A percentile compares a stretch with the other conserved stretches of the same genome.
Evolutionary conservation across 2,329 filamentous ascomycete genomes (phyloP).

Genomic region (Neofusicoccum ribis): DNA sequence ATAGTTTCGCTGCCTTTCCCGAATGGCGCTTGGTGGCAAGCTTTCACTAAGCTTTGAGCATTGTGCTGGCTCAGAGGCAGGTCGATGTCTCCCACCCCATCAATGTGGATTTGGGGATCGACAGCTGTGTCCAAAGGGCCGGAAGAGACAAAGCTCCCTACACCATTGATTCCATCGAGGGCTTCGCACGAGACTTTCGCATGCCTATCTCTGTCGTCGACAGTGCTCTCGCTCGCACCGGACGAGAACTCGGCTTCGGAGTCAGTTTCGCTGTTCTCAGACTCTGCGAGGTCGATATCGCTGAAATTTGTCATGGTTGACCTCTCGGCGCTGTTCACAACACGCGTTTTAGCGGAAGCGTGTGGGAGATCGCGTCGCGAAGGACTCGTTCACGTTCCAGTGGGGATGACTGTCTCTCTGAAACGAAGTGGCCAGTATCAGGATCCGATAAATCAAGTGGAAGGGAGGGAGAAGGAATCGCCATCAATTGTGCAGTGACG

Average conservation of each 20-base stretch:
- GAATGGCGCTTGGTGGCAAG: conserved; percentile 30
- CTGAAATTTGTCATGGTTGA: too few species aligned
- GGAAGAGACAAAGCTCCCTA: background rate
- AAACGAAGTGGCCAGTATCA: too few species aligned
- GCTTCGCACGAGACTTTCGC: background rate
- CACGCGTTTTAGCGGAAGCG: too few species aligned
- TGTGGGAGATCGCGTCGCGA: too few species aligned
- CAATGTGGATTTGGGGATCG: background rate
- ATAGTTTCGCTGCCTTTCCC: conserved; percentile 33
- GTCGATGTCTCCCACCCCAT: background rate
- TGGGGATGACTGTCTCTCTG: too few species aligned
- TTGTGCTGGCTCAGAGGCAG: background rate
- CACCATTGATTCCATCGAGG: background rate
- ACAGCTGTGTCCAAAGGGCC: background rate
- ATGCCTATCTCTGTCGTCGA: background rate
- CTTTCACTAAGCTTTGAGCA: conserved; percentile 23
- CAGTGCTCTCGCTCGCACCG: background rate
- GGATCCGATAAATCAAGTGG: too few species aligned
- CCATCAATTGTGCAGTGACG: too few species aligned
- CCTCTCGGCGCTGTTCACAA: too few species aligned
- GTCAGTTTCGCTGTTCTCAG: too few species aligned
- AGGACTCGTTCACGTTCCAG: too few species aligned
- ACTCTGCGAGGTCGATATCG: too few species aligned
- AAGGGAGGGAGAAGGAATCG: too few species aligned
- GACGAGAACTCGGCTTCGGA: background rate